phyloP scores from a whole-genome alignment of 2,329 filamentous ascomycete genomes.

The Ceratocystis huliohia region DNA sequence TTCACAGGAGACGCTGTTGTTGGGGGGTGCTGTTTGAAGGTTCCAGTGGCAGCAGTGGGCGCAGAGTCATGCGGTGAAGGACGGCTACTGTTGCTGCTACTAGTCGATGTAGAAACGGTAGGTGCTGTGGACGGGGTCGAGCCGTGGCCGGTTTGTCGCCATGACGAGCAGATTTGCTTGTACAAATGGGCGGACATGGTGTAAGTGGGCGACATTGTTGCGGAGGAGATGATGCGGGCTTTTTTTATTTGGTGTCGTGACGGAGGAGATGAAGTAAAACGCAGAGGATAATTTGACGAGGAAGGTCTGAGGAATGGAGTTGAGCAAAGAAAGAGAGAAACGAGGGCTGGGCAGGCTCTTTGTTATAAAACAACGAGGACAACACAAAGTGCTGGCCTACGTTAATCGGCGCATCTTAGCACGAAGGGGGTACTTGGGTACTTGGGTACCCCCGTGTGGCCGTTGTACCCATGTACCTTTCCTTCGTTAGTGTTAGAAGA shows the following conservation, averaged over 20 bases:
- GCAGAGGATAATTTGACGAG: background rate
- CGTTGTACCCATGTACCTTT: background rate
- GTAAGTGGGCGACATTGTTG: conserved; percentile 44
- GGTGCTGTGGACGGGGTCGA: conserved; percentile 27
- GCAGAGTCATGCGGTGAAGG: conserved; percentile 1
- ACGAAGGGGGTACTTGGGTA: too few relatives aligned
- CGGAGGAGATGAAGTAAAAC: background rate
- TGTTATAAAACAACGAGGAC: too few relatives aligned
- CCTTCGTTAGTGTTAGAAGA: background rate
- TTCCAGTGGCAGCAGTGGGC: background rate
- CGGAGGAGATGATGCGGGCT: background rate
- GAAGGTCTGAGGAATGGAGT: too few relatives aligned
- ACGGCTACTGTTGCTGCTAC: conserved; percentile 8
- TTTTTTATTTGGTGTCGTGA: background rate
- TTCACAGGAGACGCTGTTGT: background rate
- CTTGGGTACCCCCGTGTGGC: background rate
- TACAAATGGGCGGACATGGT: conserved; percentile 49
- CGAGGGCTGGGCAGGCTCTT: too few relatives aligned
- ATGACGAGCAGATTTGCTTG: conserved; percentile 48
- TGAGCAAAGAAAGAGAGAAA: too few relatives aligned
- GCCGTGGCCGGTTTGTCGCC: conserved; percentile 33
- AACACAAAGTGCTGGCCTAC: too few relatives aligned
- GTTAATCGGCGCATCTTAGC: too few relatives aligned
- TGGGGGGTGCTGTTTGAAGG: background rate
- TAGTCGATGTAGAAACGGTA: conserved; percentile 16